These are phyloP conservation scores for Akanthomyces lecanii DNA, from an alignment of 2,329 filamentous ascomycete species.

Conservation along the genomic window DNA sequence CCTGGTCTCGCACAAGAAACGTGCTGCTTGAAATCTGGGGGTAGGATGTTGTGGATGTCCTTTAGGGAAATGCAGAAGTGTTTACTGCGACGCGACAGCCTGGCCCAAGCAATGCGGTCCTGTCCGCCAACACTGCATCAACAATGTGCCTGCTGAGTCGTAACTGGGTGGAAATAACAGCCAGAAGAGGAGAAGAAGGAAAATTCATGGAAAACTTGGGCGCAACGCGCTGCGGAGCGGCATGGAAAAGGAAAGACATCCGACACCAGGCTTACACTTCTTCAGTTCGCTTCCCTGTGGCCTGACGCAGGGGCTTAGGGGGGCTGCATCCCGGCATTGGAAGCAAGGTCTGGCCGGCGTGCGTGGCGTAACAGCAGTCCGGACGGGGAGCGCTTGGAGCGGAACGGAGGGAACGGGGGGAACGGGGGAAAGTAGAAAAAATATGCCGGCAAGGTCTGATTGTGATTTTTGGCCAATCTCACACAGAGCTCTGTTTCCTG, in stretches of 20 bases:
- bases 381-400: too few relatives aligned
- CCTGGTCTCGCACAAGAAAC: not conserved
- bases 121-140: too few relatives aligned
- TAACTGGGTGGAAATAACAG: too few relatives aligned
- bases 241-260: not conserved
- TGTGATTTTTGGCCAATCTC: not conserved
- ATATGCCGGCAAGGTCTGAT: not conserved
- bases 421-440: not conserved
- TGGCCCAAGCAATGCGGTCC: too few relatives aligned
- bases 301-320: constrained; percentile 14
- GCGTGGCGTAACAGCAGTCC: not conserved
- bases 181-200: not conserved
- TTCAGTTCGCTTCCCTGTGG: not conserved
- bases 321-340: not conserved
- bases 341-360: not conserved
- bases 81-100: too few relatives aligned
- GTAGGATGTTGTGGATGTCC: too few relatives aligned
- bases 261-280: not conserved
- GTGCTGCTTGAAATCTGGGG: not conserved
- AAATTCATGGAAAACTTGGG: not conserved
- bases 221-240: not conserved
- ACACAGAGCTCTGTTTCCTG: not conserved
- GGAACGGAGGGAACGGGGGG: too few relatives aligned
- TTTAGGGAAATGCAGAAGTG: too few relatives aligned
- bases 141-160: too few relatives aligned